Evolutionary conservation across 2,329 filamentous ascomycete species (phyloP), one percentile per base, ranked within the genome.

Genomic region (Xylariaceae sp.): DNA sequence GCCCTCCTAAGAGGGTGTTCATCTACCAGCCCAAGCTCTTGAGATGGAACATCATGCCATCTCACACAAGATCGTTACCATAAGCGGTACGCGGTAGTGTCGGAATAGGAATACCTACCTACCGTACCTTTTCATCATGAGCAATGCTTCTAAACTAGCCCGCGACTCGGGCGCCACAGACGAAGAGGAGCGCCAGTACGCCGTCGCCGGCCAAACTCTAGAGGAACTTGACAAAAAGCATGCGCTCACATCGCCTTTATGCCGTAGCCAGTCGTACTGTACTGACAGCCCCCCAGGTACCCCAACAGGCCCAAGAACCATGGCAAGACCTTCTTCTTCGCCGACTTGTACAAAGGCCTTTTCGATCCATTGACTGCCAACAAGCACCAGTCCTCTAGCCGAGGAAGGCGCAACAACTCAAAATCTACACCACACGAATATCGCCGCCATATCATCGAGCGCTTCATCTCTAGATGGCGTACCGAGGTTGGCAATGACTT

Each of bases 401-500:
- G 81, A 34, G 73, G 74, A 57, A 88, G 84, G 67, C 72, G 75
- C 52, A 86, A 84, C 0, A 80, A 34, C 8, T 74, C 72, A 5
- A 83, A 80, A 49, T 74, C 83, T 8, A 85, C 84, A 3, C 86
- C 89, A 0, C 84, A 92, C 61, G 91, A 96, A 68, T 81, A 87
- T 57, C 84, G 90, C 36, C 82, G 87, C 0, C 83, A 85, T 63
- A 88, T 96, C 61, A 90, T 99, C 59, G 83, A 92, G 51, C 79
- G 86, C 7, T 99, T 96, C 74, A 89, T 99, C 62, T 80, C 81
- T 13, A 80, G 84, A 68, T 99, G 94, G 94, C 83, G 92, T 37
- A 83, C 84, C 52, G 86, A 96, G 57, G 92, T 96, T 19, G 94
- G 94, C 22, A 76, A 89, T 62, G 94, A 99, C 70, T 89, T 99